A percentile compares a stretch with the other conserved stretches of the same genome.
These are phyloP conservation scores for Metschnikowia similis DNA, from an alignment of 805 yeast species.

Conservation along the genomic window DNA sequence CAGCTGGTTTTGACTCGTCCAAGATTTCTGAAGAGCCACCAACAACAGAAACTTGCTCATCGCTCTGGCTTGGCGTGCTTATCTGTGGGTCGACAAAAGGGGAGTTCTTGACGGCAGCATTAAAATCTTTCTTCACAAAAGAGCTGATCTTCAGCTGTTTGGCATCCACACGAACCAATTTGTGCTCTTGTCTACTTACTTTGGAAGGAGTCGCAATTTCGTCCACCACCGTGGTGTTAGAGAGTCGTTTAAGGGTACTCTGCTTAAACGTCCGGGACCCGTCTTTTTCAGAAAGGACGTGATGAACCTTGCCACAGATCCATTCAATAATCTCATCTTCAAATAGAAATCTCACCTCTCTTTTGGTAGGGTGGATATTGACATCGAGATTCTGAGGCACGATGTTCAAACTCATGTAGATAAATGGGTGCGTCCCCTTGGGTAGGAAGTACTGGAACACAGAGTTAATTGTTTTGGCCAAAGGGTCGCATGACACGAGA, in stretches of 20 bases:
- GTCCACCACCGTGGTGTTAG: conserved; percentile 8
- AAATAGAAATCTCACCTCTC: conserved; percentile 80
- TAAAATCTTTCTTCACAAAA: conserved; percentile 11
- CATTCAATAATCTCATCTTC: conserved; percentile 81
- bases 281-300: conserved; percentile 52
- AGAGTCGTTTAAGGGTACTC: conserved; percentile 33
- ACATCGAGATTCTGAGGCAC: conserved; percentile 77
- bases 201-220: conserved; percentile 16
- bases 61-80: not conserved
- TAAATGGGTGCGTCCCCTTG: conserved; percentile 69
- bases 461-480: conserved; percentile 62
- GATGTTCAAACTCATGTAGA: conserved; percentile 67
- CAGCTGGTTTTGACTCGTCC: not conserved
- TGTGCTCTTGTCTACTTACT: conserved; percentile 53
- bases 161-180: conserved; percentile 68
- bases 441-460: conserved; percentile 68
- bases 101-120: not conserved
- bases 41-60: not conserved
- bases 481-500: conserved; percentile 76
- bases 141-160: conserved; percentile 43
- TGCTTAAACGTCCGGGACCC: conserved; percentile 67
- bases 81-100: not conserved
- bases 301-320: conserved; percentile 49
- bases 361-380: conserved; percentile 92
- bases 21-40: not conserved